Conservation (phyloP, 805 yeast species). For the Ogataea sp. region DNA sequence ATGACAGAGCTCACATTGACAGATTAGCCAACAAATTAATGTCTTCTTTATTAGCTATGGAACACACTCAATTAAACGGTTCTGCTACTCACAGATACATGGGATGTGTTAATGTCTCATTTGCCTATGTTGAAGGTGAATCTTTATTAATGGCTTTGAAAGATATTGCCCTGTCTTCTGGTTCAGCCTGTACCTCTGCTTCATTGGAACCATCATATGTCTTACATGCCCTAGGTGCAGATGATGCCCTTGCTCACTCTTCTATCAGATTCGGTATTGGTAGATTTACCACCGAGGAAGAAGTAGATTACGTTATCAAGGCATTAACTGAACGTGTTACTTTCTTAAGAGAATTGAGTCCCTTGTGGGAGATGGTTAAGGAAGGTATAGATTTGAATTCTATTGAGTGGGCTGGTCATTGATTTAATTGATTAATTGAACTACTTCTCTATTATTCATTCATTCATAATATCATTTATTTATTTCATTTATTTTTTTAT, state of each 20-base stretch:
- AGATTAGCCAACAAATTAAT: conserved; percentile 67
- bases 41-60: conserved; percentile 67
- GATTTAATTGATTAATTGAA: not conserved
- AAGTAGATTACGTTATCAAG: conserved; percentile 85
- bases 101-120: conserved; percentile 95
- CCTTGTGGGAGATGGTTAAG: conserved; percentile 99
- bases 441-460: not conserved
- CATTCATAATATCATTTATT: not conserved
- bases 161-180: conserved; percentile 92
- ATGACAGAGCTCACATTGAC: conserved; percentile 64
- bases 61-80: conserved; percentile 88
- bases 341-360: conserved; percentile 85
- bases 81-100: conserved; percentile 66
- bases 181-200: conserved; percentile 98
- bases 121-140: conserved; percentile 97
- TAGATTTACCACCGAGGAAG: conserved; percentile 93
- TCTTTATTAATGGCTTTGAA: conserved; percentile 95
- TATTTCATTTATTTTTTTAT: not conserved
- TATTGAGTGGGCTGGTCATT: conserved; percentile 98
- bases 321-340: conserved; percentile 87
- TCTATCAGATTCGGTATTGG: conserved; percentile 96
- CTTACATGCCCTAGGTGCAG: conserved; percentile 93
- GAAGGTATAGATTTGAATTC: conserved; percentile 93
- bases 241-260: conserved; percentile 97
- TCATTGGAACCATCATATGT: conserved; percentile 97